phyloP scores from a whole-genome alignment of 1,139 yeast species.

The Candida buenavistaensis region DNA sequence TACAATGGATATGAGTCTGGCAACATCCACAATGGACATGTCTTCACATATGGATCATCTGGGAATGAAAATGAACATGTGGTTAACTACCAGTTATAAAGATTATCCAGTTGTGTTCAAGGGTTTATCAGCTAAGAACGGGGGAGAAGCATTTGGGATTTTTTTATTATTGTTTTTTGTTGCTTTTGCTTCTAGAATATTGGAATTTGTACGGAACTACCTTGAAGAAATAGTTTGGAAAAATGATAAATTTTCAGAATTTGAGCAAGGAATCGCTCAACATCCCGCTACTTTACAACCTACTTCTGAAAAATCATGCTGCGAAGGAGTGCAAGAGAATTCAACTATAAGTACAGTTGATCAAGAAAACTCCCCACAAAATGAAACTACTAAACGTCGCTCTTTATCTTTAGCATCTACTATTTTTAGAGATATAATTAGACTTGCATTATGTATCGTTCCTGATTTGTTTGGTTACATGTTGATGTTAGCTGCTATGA shows the following conservation, averaged over 20 bases:
- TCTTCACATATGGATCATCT: slow-evolving; percentile 14
- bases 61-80: slow-evolving; percentile 50
- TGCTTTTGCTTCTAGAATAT: slow-evolving; percentile 58
- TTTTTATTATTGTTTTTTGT: slow-evolving; percentile 58
- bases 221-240: slow-evolving; percentile 66
- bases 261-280: slow-evolving; percentile 12
- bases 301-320: slow-evolving; percentile 2
- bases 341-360: no score
- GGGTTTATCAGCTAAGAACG: slow-evolving; percentile 48
- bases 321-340: no score
- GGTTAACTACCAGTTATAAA: slow-evolving; percentile 49
- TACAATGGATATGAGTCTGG: slow-evolving; percentile 13
- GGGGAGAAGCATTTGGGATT: slow-evolving; percentile 71
- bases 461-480: slow-evolving; percentile 69
- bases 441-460: slow-evolving; percentile 55
- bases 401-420: slow-evolving; percentile 22
- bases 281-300: slow-evolving; percentile 11
- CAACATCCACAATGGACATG: slow-evolving; percentile 11
- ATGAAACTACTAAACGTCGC: neutral
- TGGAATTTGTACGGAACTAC: slow-evolving; percentile 59
- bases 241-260: slow-evolving; percentile 29
- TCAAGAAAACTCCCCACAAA: slow-evolving; percentile 6
- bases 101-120: slow-evolving; percentile 64
- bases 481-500: slow-evolving; percentile 78
- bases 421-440: slow-evolving; percentile 52